Evolutionary conservation across 2,329 filamentous ascomycete genomes (phyloP).

Genomic region (Aspergillus clavatus): DNA sequence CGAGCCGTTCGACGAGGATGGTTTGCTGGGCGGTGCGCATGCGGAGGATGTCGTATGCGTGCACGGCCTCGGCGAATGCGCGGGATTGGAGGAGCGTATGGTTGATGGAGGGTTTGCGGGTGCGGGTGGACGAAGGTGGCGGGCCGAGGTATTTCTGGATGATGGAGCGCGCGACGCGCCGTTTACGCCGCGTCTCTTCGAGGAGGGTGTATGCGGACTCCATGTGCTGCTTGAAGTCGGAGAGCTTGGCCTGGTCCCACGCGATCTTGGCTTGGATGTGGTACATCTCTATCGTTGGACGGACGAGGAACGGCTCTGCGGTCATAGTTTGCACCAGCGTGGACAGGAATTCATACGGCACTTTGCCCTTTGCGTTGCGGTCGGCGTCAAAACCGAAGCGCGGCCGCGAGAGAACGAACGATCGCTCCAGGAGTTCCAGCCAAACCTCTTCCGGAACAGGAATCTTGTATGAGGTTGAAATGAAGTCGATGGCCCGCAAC

Average conservation of each 20-base stretch:
- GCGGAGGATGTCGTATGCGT: constrained; percentile 30
- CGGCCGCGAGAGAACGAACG: constrained; percentile 53
- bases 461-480: constrained; percentile 58
- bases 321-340: constrained; percentile 58
- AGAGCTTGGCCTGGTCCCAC: constrained; percentile 17
- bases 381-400: constrained; percentile 31
- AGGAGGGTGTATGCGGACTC: constrained; percentile 28
- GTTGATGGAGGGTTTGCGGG: constrained; percentile 1
- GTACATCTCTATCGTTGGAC: constrained; percentile 56
- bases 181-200: constrained; percentile 23
- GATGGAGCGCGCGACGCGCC: constrained; percentile 21
- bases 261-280: constrained; percentile 28
- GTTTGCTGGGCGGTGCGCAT: constrained; percentile 28
- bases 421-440: constrained; percentile 64
- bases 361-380: constrained; percentile 22
- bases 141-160: constrained; percentile 23
- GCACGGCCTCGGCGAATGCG: constrained; percentile 26
- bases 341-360: constrained; percentile 45
- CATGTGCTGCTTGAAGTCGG: constrained; percentile 25
- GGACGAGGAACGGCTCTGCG: constrained; percentile 51
- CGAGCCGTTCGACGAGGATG: constrained; percentile 20
- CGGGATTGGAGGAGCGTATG: constrained; percentile 18
- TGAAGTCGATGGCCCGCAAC: constrained; percentile 55
- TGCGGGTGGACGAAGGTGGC: background rate
- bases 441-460: constrained; percentile 56